phyloP scores from a whole-genome alignment of 179 eudicot genomes.

The Patellifolia procumbens region DNA sequence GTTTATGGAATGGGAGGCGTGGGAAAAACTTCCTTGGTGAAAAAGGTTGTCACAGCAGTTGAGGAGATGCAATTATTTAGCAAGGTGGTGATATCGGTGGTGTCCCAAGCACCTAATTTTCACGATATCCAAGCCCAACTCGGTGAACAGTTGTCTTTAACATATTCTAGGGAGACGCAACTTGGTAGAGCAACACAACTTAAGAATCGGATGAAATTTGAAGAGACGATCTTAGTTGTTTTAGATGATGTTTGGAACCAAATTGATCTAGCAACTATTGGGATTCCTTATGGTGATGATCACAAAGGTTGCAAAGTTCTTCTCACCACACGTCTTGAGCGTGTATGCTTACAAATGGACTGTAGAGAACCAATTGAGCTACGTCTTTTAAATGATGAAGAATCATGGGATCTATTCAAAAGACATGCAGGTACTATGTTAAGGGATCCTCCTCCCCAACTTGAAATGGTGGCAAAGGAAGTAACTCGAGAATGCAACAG shows the following conservation, averaged over 20 bases:
- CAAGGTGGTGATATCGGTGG: conserved; percentile 5
- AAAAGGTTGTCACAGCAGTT: background rate
- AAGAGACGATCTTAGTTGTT: background rate
- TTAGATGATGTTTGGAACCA: conserved; percentile 16
- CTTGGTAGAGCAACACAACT: conserved; percentile 3
- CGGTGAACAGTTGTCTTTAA: background rate
- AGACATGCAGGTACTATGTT: background rate
- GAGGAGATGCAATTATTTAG: background rate
- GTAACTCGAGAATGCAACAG: background rate
- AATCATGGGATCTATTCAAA: background rate
- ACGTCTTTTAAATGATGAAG: background rate
- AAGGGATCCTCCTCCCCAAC: background rate
- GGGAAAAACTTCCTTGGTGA: conserved; percentile 12
- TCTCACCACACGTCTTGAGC: conserved; percentile 4
- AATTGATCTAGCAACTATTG: conserved; percentile 1
- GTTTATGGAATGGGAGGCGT: conserved; percentile 18
- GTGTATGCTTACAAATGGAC: background rate
- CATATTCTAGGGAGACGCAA: background rate
- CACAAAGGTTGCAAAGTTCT: conserved; percentile 10
- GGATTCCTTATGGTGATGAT: background rate
- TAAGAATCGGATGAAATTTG: background rate
- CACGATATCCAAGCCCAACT: background rate
- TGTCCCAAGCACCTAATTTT: background rate
- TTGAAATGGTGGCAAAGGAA: background rate
- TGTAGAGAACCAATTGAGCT: background rate